Evolutionary conservation across 495 filamentous ascomycete species (phyloP).

Genomic region (Aspergillus taichungensis): DNA sequence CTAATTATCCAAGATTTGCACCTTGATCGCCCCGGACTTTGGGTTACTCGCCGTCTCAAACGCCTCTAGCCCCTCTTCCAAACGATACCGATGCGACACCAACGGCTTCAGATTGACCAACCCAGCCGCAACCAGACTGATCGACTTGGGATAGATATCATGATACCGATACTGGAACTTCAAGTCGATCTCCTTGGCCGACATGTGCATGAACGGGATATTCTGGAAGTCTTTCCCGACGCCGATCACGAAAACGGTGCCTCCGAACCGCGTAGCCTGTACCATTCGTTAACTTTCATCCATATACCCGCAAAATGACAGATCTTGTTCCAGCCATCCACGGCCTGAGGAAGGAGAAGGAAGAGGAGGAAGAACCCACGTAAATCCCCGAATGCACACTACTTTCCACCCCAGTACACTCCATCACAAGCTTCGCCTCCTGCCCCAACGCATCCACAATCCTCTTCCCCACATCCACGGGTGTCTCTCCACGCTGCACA

Average conservation of each 20-base stretch:
- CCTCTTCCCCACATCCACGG: constrained; percentile 29
- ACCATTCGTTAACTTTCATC: too few species aligned
- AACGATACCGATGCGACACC: constrained; percentile 48
- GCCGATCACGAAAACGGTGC: constrained; percentile 48
- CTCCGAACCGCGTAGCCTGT: constrained; percentile 39
- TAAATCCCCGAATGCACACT: constrained; percentile 38
- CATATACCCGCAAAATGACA: too few species aligned
- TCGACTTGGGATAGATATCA: constrained; percentile 48
- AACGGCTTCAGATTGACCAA: constrained; percentile 45
- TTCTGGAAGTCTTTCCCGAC: constrained; percentile 48
- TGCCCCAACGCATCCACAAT: constrained; percentile 34
- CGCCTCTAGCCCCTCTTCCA: constrained; percentile 12
- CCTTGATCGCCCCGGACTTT: constrained; percentile 10
- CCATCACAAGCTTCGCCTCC: constrained; percentile 36
- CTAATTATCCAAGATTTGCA: constrained; percentile 17
- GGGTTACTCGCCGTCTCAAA: constrained; percentile 14
- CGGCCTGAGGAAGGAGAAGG: not conserved
- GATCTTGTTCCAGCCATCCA: too few species aligned
- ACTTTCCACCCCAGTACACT: constrained; percentile 51
- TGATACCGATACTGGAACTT: constrained; percentile 49
- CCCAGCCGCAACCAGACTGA: constrained; percentile 27
- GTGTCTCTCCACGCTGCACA: constrained; percentile 25
- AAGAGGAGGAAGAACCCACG: constrained; percentile 1
- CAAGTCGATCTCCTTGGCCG: constrained; percentile 48
- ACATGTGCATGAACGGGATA: constrained; percentile 53